These are phyloP conservation scores for Omphalotus guepiniiformis DNA, from an alignment of 768 basidiomycete species.

Conservation along the genomic window DNA sequence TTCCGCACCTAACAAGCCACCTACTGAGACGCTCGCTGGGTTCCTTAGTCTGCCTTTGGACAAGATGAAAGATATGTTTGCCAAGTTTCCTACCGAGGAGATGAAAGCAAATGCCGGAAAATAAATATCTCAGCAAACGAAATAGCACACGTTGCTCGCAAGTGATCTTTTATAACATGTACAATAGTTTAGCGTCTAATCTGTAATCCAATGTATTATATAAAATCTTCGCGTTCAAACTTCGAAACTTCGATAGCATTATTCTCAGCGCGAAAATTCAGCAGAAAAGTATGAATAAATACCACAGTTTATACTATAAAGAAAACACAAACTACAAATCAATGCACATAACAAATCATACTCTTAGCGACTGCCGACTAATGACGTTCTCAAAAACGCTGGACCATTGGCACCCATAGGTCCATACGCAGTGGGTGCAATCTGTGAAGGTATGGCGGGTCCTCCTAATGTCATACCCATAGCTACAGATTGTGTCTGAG, in stretches of 20 bases:
- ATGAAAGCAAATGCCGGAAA: constrained; percentile 33
- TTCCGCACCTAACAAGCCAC: constrained; percentile 49
- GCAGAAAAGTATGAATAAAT: neutral
- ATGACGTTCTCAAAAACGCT: constrained; percentile 58
- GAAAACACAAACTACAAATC: constrained; percentile 4
- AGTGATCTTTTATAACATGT: no score
- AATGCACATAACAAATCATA: constrained; percentile 12
- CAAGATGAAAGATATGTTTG: constrained; percentile 53
- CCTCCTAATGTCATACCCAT: constrained; percentile 53
- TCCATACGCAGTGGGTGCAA: constrained; percentile 54
- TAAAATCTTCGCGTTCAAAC: no score
- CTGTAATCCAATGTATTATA: no score
- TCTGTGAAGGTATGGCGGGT: constrained; percentile 37
- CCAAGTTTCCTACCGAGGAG: constrained; percentile 51
- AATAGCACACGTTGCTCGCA: no score
- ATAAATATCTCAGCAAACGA: constrained; percentile 7
- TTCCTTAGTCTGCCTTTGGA: constrained; percentile 55
- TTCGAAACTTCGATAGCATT: no score
- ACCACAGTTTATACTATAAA: constrained; percentile 13
- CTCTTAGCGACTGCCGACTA: constrained; percentile 49
- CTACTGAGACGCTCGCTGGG: constrained; percentile 55
- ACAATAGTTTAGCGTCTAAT: no score
- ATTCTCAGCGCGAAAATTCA: neutral
- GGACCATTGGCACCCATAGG: constrained; percentile 54
- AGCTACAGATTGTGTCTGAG: constrained; percentile 33